Conservation (phyloP, 768 basidiomycete species). For the Punctularia strigosozonata region DNA sequence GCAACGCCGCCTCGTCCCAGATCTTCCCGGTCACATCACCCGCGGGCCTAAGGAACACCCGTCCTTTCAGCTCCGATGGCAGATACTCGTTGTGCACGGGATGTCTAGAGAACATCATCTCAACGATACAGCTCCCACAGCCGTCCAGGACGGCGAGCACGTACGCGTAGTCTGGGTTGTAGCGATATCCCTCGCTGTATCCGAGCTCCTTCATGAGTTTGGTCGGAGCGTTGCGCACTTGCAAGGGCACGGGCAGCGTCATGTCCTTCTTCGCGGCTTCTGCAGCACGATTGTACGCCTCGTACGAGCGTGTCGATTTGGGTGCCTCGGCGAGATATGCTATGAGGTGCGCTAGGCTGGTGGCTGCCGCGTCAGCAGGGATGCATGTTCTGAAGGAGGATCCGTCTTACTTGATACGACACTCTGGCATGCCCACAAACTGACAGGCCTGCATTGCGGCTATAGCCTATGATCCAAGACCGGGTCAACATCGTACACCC, state of each 20-base stretch:
- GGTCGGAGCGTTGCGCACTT: constrained; percentile 72
- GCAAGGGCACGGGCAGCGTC: constrained; percentile 52
- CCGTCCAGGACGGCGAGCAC: constrained; percentile 5
- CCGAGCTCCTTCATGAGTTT: constrained; percentile 39
- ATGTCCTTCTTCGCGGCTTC: constrained; percentile 41
- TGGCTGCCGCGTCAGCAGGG: too few species aligned
- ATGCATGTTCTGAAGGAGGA: too few species aligned
- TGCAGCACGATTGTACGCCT: constrained; percentile 63
- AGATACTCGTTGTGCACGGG: constrained; percentile 43
- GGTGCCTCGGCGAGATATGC: constrained; percentile 73
- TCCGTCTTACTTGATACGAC: constrained; percentile 71
- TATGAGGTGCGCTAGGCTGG: constrained; percentile 64
- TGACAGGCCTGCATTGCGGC: constrained; percentile 56
- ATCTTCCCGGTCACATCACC: constrained; percentile 26
- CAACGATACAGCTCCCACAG: not conserved
- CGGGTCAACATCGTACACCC: constrained; percentile 7
- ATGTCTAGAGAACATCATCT: constrained; percentile 20
- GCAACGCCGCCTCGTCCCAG: constrained; percentile 37
- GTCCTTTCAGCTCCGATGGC: constrained; percentile 27
- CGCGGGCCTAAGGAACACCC: constrained; percentile 24
- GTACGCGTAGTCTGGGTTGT: constrained; percentile 33
- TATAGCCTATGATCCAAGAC: constrained; percentile 32
- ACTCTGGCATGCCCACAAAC: constrained; percentile 71
- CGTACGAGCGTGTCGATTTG: constrained; percentile 72
- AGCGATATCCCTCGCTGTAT: constrained; percentile 36